Base-by-base conservation (phyloP, 2,329 filamentous ascomycete species). In the Cladosporium sp. region DNA sequence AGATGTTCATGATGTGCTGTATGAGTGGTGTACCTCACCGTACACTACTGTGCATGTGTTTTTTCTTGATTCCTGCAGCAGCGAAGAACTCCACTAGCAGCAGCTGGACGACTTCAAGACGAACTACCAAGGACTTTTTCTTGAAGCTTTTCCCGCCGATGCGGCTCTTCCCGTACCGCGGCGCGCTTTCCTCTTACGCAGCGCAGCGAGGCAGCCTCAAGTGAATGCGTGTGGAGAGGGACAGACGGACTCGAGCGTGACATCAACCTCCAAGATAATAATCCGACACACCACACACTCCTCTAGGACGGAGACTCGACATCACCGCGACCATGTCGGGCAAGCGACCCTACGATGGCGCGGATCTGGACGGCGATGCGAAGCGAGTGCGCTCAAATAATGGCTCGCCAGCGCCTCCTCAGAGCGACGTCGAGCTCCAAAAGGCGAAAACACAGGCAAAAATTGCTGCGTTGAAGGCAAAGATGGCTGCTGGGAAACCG, bases 301-400 rank as follows among this genome's bases (percentile, higher is more conserved):
- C 22, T 27, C 22, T 9, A 27, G 22, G 22, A 27, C 22, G 22
- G 22, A 4, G 22, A 33, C 32, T 33, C 32, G 5, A 13, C 11
- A 13, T 13, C 32, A 66, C 47, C 56, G 71, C 69, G 64, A 64
- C 62, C 22, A 51, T 51, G 49, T 25, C 42, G n/a, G 42, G 41
- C 25, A 51, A 51, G 38, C 49, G 49, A 36, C 41, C 49, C 22
- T 40, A 51, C 30, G 49, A 51, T 25, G 36, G 36, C 5, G 30
- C 32, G 7, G 49, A 40, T 30, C 25, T 19, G 19, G 49, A 51
- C 11, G 42, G 38, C 20, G 49, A 47, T 58, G 51, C 60, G 38
- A 76, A 75, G 58, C 65, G 69, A 33, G 55, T 68, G 19, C 67
- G 67, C 38, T 67, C 65, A n/a, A 62, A 65, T 50, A 59, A 67